phyloP scores from a whole-genome alignment of 345 rosid genomes.

The Passiflora organensis region DNA sequence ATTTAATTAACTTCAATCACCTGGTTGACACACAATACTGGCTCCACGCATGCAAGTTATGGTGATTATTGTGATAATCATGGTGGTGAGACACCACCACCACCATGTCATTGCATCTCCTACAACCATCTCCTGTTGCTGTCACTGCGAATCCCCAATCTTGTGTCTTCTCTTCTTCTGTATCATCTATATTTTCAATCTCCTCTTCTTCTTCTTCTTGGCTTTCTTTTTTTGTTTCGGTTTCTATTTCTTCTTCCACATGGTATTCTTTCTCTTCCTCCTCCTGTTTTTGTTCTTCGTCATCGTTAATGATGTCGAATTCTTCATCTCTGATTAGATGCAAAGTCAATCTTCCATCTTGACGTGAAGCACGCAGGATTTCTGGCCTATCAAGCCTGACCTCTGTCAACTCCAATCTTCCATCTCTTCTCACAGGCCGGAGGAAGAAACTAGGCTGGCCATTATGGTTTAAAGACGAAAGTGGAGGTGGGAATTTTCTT shows the following conservation, averaged over 20 bases:
- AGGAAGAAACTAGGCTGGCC: conserved; percentile 62
- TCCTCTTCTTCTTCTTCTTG: conserved; percentile 16
- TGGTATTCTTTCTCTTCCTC: background rate
- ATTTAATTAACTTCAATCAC: conserved; percentile 24
- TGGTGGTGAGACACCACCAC: conserved; percentile 10
- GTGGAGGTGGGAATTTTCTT: conserved; percentile 57
- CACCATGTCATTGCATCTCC: conserved; percentile 41
- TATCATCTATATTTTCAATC: conserved; percentile 7
- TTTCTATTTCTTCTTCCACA: conserved; percentile 12
- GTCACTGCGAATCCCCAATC: conserved; percentile 35
- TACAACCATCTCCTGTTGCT: conserved; percentile 30
- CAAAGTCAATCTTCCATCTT: conserved; percentile 64
- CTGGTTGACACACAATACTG: conserved; percentile 58
- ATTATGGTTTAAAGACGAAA: conserved; percentile 51
- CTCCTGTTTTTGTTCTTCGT: conserved; percentile 13
- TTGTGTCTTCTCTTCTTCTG: background rate
- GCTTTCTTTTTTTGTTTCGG: conserved; percentile 2
- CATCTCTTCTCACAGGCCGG: conserved; percentile 54
- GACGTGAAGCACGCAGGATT: conserved; percentile 45
- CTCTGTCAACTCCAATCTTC: conserved; percentile 59
- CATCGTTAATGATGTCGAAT: background rate
- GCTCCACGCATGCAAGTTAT: conserved; percentile 45
- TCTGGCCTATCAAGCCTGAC: conserved; percentile 56
- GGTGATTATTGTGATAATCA: conserved; percentile 12
- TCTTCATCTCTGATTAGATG: conserved; percentile 32